These are phyloP conservation scores for Arthrinium puccinioides DNA, from an alignment of 2,329 filamentous ascomycete genomes.

Conservation along the genomic window DNA sequence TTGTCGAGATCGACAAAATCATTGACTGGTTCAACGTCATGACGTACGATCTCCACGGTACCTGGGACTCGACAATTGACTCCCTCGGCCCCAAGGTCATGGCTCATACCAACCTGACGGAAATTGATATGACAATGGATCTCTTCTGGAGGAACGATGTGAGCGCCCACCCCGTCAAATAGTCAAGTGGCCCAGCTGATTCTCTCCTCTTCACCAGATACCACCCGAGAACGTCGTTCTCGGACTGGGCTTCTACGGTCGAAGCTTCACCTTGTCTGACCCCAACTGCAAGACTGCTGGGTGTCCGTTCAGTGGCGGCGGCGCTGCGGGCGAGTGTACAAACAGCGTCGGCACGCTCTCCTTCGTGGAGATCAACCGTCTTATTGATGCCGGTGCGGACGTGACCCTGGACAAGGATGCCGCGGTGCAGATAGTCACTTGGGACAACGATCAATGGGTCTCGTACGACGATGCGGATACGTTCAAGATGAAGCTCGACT, in stretches of 20 bases:
- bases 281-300: conserved; percentile 15
- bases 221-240: conserved; percentile 1
- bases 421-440: conserved; percentile 19
- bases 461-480: conserved; percentile 22
- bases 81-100: neutral
- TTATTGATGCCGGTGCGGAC: conserved; percentile 7
- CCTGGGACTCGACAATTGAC: neutral
- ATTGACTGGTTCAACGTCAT: conserved; percentile 1
- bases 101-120: conserved; percentile 2
- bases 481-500: conserved; percentile 18
- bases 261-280: conserved; percentile 10
- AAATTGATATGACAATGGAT: neutral
- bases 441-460: conserved; percentile 22
- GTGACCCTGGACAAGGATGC: conserved; percentile 12
- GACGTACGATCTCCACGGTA: conserved; percentile 1
- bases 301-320: conserved; percentile 15
- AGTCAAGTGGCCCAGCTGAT: too few species aligned
- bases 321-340: conserved; percentile 13
- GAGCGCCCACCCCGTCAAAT: too few species aligned
- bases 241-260: conserved; percentile 4
- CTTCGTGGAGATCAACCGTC: conserved; percentile 16
- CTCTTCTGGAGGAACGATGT: conserved; percentile 2
- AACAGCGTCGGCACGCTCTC: conserved; percentile 12
- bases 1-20: neutral
- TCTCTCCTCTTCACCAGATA: too few species aligned